These are phyloP conservation scores for Vitis rotundifolia DNA, from an alignment of 164 flowering plant genomes.

Conservation along the genomic window DNA sequence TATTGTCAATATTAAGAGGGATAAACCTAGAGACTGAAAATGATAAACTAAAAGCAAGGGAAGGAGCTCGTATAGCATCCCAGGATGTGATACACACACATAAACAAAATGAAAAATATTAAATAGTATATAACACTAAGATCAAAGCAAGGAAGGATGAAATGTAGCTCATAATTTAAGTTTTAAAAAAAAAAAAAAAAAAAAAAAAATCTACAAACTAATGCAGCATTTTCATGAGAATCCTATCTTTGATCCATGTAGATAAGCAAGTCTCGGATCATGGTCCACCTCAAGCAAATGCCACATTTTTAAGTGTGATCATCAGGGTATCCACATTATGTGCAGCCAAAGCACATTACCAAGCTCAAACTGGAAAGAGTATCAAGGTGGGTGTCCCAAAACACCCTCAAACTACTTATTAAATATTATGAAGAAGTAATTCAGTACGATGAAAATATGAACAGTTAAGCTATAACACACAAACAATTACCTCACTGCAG, in stretches of 20 bases:
- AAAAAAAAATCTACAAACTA: too few relatives aligned
- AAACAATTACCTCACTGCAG: constrained; percentile 64
- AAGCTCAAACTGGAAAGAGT: too few relatives aligned
- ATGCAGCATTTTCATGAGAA: too few relatives aligned
- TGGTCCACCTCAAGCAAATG: too few relatives aligned
- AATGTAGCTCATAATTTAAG: too few relatives aligned
- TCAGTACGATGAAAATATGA: not conserved
- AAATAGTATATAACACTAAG: not conserved
- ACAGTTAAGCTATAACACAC: not conserved
- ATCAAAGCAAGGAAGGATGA: not conserved
- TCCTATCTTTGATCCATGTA: not conserved
- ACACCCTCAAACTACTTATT: too few relatives aligned
- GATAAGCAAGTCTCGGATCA: not conserved
- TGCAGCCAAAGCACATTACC: too few relatives aligned
- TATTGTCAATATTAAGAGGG: not conserved
- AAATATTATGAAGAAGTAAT: not conserved
- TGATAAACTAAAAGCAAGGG: not conserved
- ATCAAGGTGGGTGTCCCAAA: too few relatives aligned
- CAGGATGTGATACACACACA: too few relatives aligned
- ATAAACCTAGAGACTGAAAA: not conserved
- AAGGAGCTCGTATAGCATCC: too few relatives aligned
- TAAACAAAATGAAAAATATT: not conserved
- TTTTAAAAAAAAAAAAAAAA: not conserved
- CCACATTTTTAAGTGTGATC: too few relatives aligned
- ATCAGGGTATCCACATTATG: too few relatives aligned